phyloP scores from a whole-genome alignment of 1,284 basidiomycete species.

The Filobasidium uniguttulatum region DNA sequence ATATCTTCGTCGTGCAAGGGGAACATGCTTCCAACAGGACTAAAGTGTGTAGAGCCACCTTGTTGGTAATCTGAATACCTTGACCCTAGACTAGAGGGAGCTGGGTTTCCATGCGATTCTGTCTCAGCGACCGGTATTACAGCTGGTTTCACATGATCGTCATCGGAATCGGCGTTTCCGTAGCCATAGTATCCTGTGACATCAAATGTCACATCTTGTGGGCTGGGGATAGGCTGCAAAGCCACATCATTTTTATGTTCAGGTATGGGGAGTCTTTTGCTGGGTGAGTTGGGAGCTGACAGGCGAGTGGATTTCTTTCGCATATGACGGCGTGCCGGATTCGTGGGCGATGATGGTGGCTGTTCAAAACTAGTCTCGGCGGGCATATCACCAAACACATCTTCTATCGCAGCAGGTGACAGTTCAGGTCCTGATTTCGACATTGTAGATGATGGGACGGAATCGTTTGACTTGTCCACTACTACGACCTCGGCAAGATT shows the following conservation, averaged over 20 bases:
- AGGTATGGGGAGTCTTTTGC: no score
- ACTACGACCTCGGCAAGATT: conserved; percentile 5
- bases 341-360: no score
- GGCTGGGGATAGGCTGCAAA: conserved; percentile 3
- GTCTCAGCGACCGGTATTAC: background rate
- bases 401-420: no score
- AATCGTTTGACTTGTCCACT: no score
- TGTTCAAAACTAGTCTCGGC: no score
- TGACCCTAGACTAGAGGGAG: background rate
- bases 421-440: no score
- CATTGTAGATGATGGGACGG: no score
- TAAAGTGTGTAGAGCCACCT: background rate
- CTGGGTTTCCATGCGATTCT: background rate
- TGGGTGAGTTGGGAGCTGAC: no score
- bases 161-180: background rate
- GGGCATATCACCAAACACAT: no score
- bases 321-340: no score
- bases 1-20: background rate
- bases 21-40: background rate
- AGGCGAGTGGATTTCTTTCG: no score
- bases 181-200: conserved; percentile 10
- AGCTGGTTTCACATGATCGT: background rate
- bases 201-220: conserved; percentile 7
- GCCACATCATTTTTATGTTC: no score
- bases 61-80: background rate